Evolutionary conservation across 768 basidiomycete genomes (phyloP).

Genomic region (Arthromyces matolae): DNA sequence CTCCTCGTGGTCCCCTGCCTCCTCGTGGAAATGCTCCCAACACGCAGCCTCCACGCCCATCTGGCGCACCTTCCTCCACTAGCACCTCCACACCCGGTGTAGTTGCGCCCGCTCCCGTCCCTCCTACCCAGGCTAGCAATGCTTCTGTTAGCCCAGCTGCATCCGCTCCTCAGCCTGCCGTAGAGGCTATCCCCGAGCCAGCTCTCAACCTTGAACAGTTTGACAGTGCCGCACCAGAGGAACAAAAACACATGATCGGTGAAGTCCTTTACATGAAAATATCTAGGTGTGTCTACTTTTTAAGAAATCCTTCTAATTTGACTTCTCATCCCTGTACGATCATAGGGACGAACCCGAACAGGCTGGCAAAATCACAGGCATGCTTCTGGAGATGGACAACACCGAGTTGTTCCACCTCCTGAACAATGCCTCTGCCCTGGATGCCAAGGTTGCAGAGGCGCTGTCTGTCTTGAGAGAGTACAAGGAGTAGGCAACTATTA

Average conservation of each 20-base stretch:
- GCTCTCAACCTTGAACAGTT: conserved; percentile 45
- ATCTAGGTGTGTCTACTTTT: conserved; percentile 50
- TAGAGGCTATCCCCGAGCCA: conserved; percentile 43
- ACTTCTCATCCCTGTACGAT: conserved; percentile 6
- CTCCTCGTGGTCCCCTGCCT: conserved; percentile 53
- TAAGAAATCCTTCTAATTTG: conserved; percentile 9
- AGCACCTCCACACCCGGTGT: conserved; percentile 48
- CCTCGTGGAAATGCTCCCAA: conserved; percentile 63
- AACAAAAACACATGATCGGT: conserved; percentile 99
- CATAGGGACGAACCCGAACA: conserved; percentile 80
- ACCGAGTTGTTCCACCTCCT: conserved; percentile 85
- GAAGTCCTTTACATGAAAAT: conserved; percentile 96
- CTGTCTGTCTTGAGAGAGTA: conserved; percentile 86
- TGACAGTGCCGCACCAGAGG: conserved; percentile 63
- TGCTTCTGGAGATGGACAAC: conserved; percentile 99
- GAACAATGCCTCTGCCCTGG: conserved; percentile 78
- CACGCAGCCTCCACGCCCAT: conserved; percentile 62
- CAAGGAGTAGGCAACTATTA: conserved; percentile 29
- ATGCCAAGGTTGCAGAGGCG: conserved; percentile 89
- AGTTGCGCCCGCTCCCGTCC: conserved; percentile 43
- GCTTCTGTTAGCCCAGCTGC: conserved; percentile 34
- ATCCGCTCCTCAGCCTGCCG: conserved; percentile 28
- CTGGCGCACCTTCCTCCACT: conserved; percentile 54
- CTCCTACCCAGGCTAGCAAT: conserved; percentile 36
- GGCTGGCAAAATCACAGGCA: conserved; percentile 98